Evolutionary conservation across 1,139 yeast species (phyloP).

Genomic region (Yamadazyma kanchanaburiensis): DNA sequence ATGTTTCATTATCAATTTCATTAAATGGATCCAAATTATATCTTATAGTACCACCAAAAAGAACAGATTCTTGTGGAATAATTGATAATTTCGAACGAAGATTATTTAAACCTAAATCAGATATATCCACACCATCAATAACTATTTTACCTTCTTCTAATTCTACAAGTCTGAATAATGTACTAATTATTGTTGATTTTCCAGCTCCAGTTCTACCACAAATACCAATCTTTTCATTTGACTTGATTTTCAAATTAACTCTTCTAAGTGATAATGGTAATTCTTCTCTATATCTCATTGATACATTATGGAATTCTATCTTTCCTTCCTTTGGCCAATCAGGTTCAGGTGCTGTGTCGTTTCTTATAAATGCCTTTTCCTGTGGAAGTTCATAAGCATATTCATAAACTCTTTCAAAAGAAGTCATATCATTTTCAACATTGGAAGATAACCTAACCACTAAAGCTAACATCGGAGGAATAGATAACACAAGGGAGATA

Average conservation of each 20-base stretch:
- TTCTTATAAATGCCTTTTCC: slow-evolving; percentile 41
- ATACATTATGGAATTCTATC: slow-evolving; percentile 54
- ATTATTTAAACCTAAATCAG: slow-evolving; percentile 30
- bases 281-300: slow-evolving; percentile 69
- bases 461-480: slow-evolving; percentile 47
- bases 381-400: slow-evolving; percentile 53
- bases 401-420: slow-evolving; percentile 73
- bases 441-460: slow-evolving; percentile 57
- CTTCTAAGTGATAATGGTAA: slow-evolving; percentile 70
- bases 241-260: slow-evolving; percentile 42
- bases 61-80: slow-evolving; percentile 46
- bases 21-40: slow-evolving; percentile 43
- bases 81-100: slow-evolving; percentile 35
- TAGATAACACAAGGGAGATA: slow-evolving; percentile 53
- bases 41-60: slow-evolving; percentile 38
- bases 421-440: slow-evolving; percentile 78
- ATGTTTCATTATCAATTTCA: slow-evolving; percentile 29
- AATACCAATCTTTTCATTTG: slow-evolving; percentile 67
- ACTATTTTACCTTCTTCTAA: slow-evolving; percentile 46
- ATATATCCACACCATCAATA: slow-evolving; percentile 61
- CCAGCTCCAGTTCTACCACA: slow-evolving; percentile 86
- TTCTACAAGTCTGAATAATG: slow-evolving; percentile 60
- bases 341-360: slow-evolving; percentile 53
- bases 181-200: slow-evolving; percentile 65
- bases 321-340: slow-evolving; percentile 45